Conservation (phyloP, 768 basidiomycete species). For the Hydnum rufescens region DNA sequence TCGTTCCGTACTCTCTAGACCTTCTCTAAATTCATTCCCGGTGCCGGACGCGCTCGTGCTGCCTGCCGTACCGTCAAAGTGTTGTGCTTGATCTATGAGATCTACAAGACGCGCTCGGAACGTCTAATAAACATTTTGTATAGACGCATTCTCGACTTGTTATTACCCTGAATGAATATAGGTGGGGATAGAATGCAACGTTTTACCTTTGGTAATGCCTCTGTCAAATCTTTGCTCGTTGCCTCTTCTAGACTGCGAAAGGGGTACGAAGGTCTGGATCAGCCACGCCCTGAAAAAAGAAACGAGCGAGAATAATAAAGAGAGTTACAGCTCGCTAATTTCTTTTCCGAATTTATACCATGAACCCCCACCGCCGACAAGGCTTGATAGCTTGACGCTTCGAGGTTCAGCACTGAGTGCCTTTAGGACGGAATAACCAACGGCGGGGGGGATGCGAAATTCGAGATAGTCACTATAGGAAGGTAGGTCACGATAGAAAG, state of each 20-base stretch:
- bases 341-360: constrained; percentile 90
- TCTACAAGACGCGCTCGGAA: constrained; percentile 61
- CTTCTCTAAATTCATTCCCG: constrained; percentile 69
- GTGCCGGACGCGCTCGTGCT: constrained; percentile 35
- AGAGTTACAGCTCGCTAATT: constrained; percentile 58
- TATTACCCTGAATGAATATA: too few relatives aligned
- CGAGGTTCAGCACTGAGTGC: constrained; percentile 78
- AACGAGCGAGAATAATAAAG: background rate
- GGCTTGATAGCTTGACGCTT: constrained; percentile 60
- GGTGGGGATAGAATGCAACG: too few relatives aligned
- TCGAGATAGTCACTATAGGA: constrained; percentile 62
- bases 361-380: constrained; percentile 70
- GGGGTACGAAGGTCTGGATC: background rate
- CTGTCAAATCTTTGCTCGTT: constrained; percentile 50
- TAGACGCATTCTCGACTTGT: too few relatives aligned
- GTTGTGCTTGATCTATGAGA: constrained; percentile 71
- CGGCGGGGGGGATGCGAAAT: constrained; percentile 64
- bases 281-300: background rate
- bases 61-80: constrained; percentile 45
- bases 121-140: constrained; percentile 33
- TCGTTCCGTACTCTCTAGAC: constrained; percentile 80
- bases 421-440: constrained; percentile 55
- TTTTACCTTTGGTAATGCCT: constrained; percentile 44
- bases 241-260: constrained; percentile 48
- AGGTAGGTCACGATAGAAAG: background rate